Percentiles rank a stretch among this genome's conserved stretches.
Conservation (phyloP, 2,329 filamentous ascomycete species). For the Xylaria sp. region DNA sequence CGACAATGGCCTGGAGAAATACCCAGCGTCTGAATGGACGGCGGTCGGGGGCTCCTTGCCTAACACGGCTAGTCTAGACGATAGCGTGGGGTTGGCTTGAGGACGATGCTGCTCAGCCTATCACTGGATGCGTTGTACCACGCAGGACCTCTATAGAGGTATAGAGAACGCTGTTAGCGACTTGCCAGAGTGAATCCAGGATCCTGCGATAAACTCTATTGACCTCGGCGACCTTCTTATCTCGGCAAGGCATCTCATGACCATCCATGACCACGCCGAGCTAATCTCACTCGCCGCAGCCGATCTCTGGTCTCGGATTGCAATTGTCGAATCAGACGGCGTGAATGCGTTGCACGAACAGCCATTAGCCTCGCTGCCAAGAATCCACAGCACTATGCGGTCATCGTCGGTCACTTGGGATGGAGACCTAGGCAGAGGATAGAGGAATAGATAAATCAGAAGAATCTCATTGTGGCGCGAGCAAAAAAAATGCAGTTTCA, state of each 20-base stretch:
- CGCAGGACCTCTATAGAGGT: background rate
- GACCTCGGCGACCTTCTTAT: slow-evolving; percentile 28
- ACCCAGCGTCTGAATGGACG: background rate
- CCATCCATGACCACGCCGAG: slow-evolving; percentile 14
- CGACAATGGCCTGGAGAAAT: background rate
- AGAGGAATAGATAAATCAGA: background rate
- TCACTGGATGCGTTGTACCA: background rate
- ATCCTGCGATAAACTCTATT: background rate
- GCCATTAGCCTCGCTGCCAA: slow-evolving; percentile 11
- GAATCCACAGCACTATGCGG: slow-evolving; percentile 25
- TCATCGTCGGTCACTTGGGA: slow-evolving; percentile 22
- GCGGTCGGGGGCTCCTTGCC: background rate
- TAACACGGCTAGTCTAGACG: background rate
- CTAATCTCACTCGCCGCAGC: slow-evolving; percentile 2
- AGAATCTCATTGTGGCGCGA: slow-evolving; percentile 2
- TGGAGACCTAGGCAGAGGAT: too few relatives aligned
- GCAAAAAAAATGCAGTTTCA: background rate
- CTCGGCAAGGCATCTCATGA: slow-evolving; percentile 30
- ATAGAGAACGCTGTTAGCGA: background rate
- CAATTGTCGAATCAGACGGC: slow-evolving; percentile 16
- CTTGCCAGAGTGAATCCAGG: background rate
- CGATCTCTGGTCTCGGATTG: background rate
- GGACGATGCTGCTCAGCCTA: background rate
- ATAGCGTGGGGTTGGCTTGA: background rate
- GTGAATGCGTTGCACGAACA: background rate